A percentile compares a stretch with the other conserved stretches of the same genome.
Conservation (phyloP, 257 asterid genomes). For the Solanum rostratum region DNA sequence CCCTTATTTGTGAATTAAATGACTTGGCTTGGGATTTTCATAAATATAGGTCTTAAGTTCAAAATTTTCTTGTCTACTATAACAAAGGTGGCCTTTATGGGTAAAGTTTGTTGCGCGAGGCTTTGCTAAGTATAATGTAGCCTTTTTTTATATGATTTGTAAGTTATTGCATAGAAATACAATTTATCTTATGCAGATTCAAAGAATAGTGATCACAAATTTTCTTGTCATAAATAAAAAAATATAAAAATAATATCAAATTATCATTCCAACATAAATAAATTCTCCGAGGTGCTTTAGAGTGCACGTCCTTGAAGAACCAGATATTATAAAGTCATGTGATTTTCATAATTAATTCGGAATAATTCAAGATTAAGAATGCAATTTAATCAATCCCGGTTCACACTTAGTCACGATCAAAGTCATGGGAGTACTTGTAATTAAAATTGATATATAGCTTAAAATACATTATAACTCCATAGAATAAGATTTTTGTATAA, state of each 20-base stretch:
- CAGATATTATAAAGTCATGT: not conserved
- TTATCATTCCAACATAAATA: not conserved
- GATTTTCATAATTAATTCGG: not conserved
- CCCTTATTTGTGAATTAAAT: not conserved
- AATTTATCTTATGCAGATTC: not conserved
- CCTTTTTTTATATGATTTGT: not conserved
- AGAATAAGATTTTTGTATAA: not conserved
- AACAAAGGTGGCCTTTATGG: not conserved
- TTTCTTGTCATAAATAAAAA: too few relatives aligned
- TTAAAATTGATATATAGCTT: not conserved
- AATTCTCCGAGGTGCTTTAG: not conserved
- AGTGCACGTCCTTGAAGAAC: not conserved
- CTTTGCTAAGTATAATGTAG: not conserved
- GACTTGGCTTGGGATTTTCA: not conserved
- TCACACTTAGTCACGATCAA: not conserved
- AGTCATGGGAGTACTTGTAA: not conserved
- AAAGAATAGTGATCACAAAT: fast-evolving
- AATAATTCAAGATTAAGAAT: not conserved
- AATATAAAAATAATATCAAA: not conserved
- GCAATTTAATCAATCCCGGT: not conserved
- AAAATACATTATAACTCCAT: not conserved
- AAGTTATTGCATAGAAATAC: fast-evolving
- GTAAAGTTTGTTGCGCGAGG: not conserved
- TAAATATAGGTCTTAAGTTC: not conserved
- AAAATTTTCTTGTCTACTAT: fast-evolving